Percentiles rank a stretch among this genome's conserved stretches.
Conservation (phyloP, 2,329 filamentous ascomycete species). For the Aureobasidium sp. region DNA sequence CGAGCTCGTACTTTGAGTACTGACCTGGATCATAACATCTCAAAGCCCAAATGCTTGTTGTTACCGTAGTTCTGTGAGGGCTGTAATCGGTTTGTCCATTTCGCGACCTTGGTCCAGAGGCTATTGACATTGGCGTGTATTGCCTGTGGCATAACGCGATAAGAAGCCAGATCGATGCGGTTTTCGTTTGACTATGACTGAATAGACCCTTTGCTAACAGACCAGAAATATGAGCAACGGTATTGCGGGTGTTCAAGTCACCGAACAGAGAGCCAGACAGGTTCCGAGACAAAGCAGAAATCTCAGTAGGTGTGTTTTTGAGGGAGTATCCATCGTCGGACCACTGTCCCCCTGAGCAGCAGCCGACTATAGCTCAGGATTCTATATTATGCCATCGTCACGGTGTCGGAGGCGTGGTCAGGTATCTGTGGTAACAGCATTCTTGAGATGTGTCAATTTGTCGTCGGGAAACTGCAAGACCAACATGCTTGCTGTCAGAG, state of each 20-base stretch:
- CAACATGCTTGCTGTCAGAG: neutral
- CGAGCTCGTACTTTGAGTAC: neutral
- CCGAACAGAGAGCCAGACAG: neutral
- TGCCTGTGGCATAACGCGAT: neutral
- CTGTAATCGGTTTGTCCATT: neutral
- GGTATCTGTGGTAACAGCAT: too few relatives aligned
- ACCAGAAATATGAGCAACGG: neutral
- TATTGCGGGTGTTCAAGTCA: neutral
- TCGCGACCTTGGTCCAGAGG: neutral
- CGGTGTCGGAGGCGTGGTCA: too few relatives aligned
- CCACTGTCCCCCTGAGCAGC: too few relatives aligned
- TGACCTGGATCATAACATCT: neutral
- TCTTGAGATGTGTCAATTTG: neutral
- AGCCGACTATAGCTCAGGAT: too few relatives aligned
- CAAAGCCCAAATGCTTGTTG: neutral
- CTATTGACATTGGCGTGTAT: neutral
- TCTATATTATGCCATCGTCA: too few relatives aligned
- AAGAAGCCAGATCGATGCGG: neutral
- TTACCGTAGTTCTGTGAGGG: neutral
- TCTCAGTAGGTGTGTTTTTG: too few relatives aligned
- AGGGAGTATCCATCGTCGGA: too few relatives aligned
- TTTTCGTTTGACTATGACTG: neutral
- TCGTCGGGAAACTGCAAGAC: neutral
- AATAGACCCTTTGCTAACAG: too few relatives aligned
- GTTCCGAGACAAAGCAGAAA: too few relatives aligned